phyloP scores from a whole-genome alignment of 345 rosid species.

The Conringia planisiliqua region DNA sequence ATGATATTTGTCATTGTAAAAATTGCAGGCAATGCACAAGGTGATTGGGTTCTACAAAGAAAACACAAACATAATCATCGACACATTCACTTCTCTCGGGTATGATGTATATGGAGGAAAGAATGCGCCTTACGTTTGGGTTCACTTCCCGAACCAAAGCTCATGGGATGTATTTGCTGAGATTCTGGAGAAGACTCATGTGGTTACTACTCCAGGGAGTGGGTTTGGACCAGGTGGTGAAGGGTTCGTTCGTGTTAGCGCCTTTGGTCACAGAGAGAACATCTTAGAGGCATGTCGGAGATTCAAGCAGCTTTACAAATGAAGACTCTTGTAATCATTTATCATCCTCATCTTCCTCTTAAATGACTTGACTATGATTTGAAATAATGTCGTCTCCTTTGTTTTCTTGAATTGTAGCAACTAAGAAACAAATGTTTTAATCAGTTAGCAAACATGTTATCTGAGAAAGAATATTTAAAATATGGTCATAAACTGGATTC shows the following conservation, averaged over 20 bases:
- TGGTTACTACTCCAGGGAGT: slow-evolving; percentile 87
- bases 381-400: background rate
- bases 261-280: slow-evolving; percentile 88
- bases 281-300: slow-evolving; percentile 86
- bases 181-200: slow-evolving; percentile 88
- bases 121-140: slow-evolving; percentile 96
- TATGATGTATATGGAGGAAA: slow-evolving; percentile 80
- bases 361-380: background rate
- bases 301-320: slow-evolving; percentile 79
- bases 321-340: slow-evolving; percentile 29
- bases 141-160: slow-evolving; percentile 90
- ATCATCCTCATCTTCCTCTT: background rate
- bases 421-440: background rate
- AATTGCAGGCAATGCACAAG: slow-evolving; percentile 67
- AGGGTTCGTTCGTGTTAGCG: slow-evolving; percentile 87
- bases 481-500: no score
- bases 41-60: slow-evolving; percentile 94
- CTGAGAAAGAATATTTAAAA: no score
- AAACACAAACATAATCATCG: slow-evolving; percentile 70
- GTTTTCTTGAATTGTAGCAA: slow-evolving; percentile 15
- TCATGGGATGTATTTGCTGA: slow-evolving; percentile 96
- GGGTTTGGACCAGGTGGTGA: slow-evolving; percentile 99
- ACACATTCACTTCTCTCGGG: slow-evolving; percentile 82
- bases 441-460: background rate
- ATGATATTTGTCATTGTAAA: background rate